phyloP scores from a whole-genome alignment of 495 filamentous ascomycete species.

The Podospora appendiculata region DNA sequence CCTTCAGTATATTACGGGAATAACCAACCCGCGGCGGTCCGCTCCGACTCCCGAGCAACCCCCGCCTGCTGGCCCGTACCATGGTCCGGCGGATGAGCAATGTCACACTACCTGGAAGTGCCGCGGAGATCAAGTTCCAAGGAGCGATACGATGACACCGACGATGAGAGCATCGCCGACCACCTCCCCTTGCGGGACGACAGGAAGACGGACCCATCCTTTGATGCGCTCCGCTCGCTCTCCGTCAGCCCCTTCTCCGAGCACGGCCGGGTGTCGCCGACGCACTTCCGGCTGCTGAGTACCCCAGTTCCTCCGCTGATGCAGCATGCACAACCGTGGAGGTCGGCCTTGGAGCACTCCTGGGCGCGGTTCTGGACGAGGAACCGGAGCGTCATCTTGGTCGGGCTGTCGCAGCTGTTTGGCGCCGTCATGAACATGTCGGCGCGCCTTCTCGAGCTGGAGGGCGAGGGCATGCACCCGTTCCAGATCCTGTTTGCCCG shows the following conservation, averaged over 20 bases:
- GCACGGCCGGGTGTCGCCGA: constrained; percentile 3
- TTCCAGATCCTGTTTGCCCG: constrained; percentile 85
- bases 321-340: not conserved
- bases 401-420: constrained; percentile 74
- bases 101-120: constrained; percentile 6
- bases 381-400: constrained; percentile 68
- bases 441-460: constrained; percentile 68
- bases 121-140: constrained; percentile 9
- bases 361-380: constrained; percentile 26
- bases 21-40: no score
- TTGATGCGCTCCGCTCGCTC: constrained; percentile 21
- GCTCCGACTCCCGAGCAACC: no score
- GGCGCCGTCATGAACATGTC: constrained; percentile 83
- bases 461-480: constrained; percentile 70
- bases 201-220: constrained; percentile 10
- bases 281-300: not conserved
- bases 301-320: not conserved
- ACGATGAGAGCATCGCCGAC: constrained; percentile 23
- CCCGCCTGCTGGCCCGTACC: not conserved
- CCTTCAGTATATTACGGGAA: no score
- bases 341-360: not conserved
- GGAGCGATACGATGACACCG: constrained; percentile 13
- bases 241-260: constrained; percentile 24
- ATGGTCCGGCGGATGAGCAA: not conserved
- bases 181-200: constrained; percentile 4